Base-by-base conservation (phyloP, 495 filamentous ascomycete genomes). In the Gamarada debralockiae region DNA sequence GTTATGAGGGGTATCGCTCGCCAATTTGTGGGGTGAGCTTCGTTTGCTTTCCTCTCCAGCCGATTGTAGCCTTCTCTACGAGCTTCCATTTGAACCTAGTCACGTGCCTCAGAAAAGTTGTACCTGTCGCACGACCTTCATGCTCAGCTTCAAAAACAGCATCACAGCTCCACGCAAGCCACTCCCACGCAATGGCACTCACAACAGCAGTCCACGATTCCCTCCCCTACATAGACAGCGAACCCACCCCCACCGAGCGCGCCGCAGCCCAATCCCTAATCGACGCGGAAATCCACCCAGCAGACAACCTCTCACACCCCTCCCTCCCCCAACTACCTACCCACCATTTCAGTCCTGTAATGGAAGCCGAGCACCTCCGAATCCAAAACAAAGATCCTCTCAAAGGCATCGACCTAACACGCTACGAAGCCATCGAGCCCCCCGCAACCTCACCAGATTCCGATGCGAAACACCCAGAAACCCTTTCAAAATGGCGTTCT, bases 171-270 rank as follows among this genome's bases (percentile, higher is more conserved):
- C 4, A 13, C 40, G 3, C 40, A 23, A 18, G 15, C 15, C 40
- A 22, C 5, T 14, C 22, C 23, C 18, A 23, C 42, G 56, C 20
- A 7, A 63, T 63, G 60, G 15, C 57, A 23, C 52, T 59, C 27
- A 50, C 48, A 29, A 60, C 44, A 14, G 50, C 41, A n/a, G 45
- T 59, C 37, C 86, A 92, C 70, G 90, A 95, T 64, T 95, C 89
- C 13, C 82, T 95, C 14, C 90, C 89, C 18, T 95, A 93, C 70
- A 79, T 92, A 63, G 89, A 92, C 68, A 53, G 68, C 42, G 76
- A 81, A 38, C 84, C 85, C 17, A 83, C 82, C n/a, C 64, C 77
- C 18, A 24, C 68, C 44, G 78, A 81, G 58, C 79, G 81, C 54
- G 67, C 72, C 43, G 70, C 69, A 39, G 85, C 85, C 50, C 69